phyloP scores from a whole-genome alignment of 805 yeast genomes.

The Starmerella scarabaei region DNA sequence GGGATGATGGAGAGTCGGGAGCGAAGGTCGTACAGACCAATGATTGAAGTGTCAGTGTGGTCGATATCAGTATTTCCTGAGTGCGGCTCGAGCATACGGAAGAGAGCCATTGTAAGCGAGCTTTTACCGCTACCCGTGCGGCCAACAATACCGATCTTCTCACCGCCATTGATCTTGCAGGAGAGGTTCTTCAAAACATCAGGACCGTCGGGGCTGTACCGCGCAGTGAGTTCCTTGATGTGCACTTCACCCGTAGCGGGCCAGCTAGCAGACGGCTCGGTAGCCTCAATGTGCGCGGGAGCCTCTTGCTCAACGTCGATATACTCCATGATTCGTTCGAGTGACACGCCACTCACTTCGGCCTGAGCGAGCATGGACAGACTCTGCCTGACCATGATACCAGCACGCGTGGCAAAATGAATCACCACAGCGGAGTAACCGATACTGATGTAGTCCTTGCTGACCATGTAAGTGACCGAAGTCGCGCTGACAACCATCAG shows the following conservation, averaged over 20 bases:
- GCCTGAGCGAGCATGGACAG: conserved; percentile 88
- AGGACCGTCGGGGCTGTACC: conserved; percentile 68
- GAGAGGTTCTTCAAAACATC: conserved; percentile 59
- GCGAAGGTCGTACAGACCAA: conserved; percentile 70
- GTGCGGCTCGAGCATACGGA: conserved; percentile 69
- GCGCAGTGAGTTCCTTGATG: conserved; percentile 61
- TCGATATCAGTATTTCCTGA: conserved; percentile 60
- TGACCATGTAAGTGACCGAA: conserved; percentile 51
- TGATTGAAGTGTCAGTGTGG: conserved; percentile 46
- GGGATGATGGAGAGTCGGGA: conserved; percentile 75
- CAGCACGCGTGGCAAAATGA: conserved; percentile 72
- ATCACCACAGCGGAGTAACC: conserved; percentile 85
- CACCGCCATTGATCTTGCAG: conserved; percentile 51
- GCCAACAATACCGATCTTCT: conserved; percentile 90
- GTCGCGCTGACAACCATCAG: conserved; percentile 71
- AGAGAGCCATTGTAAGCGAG: conserved; percentile 67
- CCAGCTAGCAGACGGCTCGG: conserved; percentile 61
- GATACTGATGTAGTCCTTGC: conserved; percentile 50
- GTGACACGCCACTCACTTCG: conserved; percentile 83
- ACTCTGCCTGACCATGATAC: conserved; percentile 79
- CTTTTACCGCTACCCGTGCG: conserved; percentile 96
- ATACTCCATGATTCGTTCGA: conserved; percentile 74
- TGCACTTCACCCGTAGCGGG: conserved; percentile 56
- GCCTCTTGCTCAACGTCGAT: conserved; percentile 72
- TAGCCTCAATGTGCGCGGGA: conserved; percentile 48